Percentiles rank a stretch among this genome's conserved stretches.
Conservation (phyloP, 345 rosid genomes). For the Camelina neglecta region DNA sequence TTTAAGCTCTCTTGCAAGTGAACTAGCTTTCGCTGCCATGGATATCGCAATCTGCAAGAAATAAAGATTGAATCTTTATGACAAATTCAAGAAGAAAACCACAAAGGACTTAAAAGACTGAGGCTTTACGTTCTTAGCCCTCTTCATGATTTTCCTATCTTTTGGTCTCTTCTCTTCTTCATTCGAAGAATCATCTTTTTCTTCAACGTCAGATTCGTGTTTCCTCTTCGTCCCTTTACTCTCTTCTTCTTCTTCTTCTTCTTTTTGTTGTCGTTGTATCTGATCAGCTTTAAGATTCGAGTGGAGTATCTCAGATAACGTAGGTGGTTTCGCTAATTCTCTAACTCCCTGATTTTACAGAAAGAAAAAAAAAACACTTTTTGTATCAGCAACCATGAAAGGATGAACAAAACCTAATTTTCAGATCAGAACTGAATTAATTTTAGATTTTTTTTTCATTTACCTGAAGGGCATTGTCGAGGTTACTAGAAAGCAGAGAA, state of each 20-base stretch:
- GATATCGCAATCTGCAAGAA: slow-evolving; percentile 75
- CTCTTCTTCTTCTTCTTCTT: slow-evolving; percentile 39
- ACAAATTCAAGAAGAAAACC: background rate
- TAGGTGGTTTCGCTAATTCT: slow-evolving; percentile 78
- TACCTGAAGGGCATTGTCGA: slow-evolving; percentile 92
- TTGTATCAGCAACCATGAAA: background rate
- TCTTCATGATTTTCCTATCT: slow-evolving; percentile 60
- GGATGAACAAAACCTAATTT: background rate
- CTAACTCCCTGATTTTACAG: slow-evolving; percentile 66
- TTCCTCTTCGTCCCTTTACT: slow-evolving; percentile 69
- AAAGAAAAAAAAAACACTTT: background rate
- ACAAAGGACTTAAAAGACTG: background rate
- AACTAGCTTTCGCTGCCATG: slow-evolving; percentile 80
- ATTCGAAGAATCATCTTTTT: slow-evolving; percentile 43
- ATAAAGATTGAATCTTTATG: slow-evolving; percentile 13
- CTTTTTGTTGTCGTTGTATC: slow-evolving; percentile 39
- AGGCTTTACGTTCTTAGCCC: slow-evolving; percentile 68
- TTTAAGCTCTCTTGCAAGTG: slow-evolving; percentile 80
- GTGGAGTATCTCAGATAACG: slow-evolving; percentile 72
- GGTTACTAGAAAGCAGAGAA: slow-evolving; percentile 76
- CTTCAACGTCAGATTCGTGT: slow-evolving; percentile 52
- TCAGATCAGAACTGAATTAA: background rate
- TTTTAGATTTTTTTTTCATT: background rate
- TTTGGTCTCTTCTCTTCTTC: slow-evolving; percentile 55
- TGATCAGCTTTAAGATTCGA: slow-evolving; percentile 49